phyloP scores from a whole-genome alignment of 306 rosid genomes.

The Trichosanthes cucumerina region DNA sequence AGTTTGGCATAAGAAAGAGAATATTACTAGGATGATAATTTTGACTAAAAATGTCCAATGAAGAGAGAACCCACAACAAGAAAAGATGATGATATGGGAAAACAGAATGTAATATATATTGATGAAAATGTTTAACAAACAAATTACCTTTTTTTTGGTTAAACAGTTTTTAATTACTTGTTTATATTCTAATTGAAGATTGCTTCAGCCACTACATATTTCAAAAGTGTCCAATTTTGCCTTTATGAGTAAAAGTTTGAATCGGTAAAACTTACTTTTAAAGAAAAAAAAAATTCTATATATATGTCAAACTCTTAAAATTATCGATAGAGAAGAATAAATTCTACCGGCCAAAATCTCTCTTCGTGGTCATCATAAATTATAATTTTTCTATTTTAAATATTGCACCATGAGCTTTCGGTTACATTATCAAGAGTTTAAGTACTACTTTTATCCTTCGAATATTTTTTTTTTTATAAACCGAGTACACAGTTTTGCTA shows the following conservation, averaged over 20 bases:
- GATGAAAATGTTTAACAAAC: not conserved
- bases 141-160: not conserved
- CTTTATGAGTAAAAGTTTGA: not conserved
- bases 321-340: not conserved
- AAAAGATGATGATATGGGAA: not conserved
- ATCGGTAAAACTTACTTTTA: not conserved
- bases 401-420: not conserved
- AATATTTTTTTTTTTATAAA: too few relatives aligned
- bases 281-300: not conserved
- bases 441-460: not conserved
- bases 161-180: not conserved
- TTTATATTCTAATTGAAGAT: not conserved
- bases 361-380: not conserved
- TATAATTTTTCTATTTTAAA: not conserved
- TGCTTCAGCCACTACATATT: not conserved
- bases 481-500: too few relatives aligned
- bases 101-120: not conserved
- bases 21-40: not conserved
- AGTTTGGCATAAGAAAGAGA: not conserved
- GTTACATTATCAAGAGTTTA: not conserved
- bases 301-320: not conserved
- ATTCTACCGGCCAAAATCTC: not conserved
- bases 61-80: not conserved
- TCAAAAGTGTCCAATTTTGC: not conserved
- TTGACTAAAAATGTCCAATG: not conserved